Evolutionary conservation across 257 asterid genomes (phyloP).

Genomic region (Fraxinus americana): DNA sequence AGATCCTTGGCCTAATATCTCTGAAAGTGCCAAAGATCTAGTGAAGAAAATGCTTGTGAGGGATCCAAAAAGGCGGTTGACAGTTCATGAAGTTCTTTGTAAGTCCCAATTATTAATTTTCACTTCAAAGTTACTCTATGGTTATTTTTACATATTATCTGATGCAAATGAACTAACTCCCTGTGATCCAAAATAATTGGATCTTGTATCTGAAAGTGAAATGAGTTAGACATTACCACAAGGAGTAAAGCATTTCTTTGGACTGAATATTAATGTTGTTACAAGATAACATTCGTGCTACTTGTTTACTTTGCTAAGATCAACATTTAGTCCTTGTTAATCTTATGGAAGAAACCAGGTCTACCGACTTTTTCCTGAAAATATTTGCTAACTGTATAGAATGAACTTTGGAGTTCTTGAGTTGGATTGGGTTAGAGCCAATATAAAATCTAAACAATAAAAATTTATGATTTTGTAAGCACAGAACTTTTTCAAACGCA

Average conservation of each 20-base stretch:
- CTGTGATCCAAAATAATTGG: background rate
- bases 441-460: background rate
- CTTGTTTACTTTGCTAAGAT: background rate
- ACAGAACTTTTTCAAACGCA: background rate
- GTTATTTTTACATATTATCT: background rate
- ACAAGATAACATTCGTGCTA: background rate
- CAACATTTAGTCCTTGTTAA: background rate
- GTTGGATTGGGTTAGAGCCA: background rate
- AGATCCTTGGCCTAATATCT: slow-evolving; percentile 77
- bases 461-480: background rate
- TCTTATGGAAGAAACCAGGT: background rate
- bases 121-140: background rate
- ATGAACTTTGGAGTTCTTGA: background rate
- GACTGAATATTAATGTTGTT: background rate
- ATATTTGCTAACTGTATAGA: background rate
- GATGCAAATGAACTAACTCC: background rate
- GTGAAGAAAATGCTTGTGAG: slow-evolving; percentile 61
- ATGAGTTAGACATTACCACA: background rate
- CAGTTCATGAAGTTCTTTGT: slow-evolving; percentile 77
- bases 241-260: background rate
- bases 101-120: slow-evolving; percentile 28
- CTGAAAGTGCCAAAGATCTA: slow-evolving; percentile 66
- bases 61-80: slow-evolving; percentile 54
- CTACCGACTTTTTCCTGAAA: background rate
- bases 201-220: background rate